Percentiles rank a stretch among this genome's conserved stretches.
These are phyloP conservation scores for Fusarium protoensiforme DNA, from an alignment of 2,329 filamentous ascomycete genomes.

Conservation along the genomic window DNA sequence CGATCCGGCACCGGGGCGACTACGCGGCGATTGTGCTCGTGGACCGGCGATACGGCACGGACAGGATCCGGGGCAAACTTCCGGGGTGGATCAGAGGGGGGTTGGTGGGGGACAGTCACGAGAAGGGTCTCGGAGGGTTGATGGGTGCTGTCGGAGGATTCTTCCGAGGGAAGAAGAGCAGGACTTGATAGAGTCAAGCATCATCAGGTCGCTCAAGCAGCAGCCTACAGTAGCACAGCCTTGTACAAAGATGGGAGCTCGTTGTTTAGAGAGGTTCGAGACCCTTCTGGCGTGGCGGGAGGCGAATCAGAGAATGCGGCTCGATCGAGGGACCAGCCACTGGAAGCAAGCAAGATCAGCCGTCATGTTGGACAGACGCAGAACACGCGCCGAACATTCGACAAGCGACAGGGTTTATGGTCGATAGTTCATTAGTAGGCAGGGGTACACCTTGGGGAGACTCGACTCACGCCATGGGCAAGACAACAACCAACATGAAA, in stretches of 20 bases:
- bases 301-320: constrained; percentile 25
- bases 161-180: constrained; percentile 62
- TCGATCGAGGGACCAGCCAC: not conserved
- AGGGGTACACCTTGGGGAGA: not conserved
- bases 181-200: not conserved
- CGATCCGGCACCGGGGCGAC: constrained; percentile 87
- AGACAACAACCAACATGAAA: not conserved
- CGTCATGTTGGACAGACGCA: constrained; percentile 7
- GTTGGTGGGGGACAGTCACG: constrained; percentile 63
- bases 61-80: constrained; percentile 80
- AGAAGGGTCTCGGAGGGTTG: constrained; percentile 64
- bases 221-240: not conserved
- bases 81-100: constrained; percentile 89
- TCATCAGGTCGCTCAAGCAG: not conserved
- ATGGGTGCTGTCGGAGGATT: constrained; percentile 69
- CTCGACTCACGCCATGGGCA: not conserved
- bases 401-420: constrained; percentile 10
- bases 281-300: constrained; percentile 24
- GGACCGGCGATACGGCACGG: constrained; percentile 81
- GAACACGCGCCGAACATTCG: constrained; percentile 40
- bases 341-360: constrained; percentile 7
- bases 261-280: constrained; percentile 24
- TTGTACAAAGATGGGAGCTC: constrained; percentile 26
- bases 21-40: constrained; percentile 91
- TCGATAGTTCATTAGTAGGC: not conserved